phyloP scores from a whole-genome alignment of 1,284 basidiomycete genomes.

The Calocybe gambosa region DNA sequence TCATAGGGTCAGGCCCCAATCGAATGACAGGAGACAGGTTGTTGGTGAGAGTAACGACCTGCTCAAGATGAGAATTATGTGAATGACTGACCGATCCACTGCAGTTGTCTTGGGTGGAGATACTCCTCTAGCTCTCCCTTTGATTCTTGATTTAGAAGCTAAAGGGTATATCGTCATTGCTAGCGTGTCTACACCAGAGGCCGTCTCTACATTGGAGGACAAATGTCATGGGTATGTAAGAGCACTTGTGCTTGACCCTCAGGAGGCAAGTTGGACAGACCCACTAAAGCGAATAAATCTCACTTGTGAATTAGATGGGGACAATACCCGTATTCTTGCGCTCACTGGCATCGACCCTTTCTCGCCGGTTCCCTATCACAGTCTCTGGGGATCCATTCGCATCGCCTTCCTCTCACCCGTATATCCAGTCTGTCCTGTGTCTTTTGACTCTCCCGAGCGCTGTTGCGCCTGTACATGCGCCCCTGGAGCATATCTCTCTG shows the following conservation, averaged over 20 bases:
- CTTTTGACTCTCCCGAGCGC: constrained; percentile 53
- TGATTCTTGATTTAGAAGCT: constrained; percentile 66
- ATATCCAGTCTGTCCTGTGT: constrained; percentile 67
- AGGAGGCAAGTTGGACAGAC: constrained; percentile 43
- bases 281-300: constrained; percentile 5
- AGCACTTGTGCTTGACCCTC: constrained; percentile 72
- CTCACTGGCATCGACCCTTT: constrained; percentile 69
- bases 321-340: constrained; percentile 71
- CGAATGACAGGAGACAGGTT: constrained; percentile 55
- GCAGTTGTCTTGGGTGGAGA: constrained; percentile 79
- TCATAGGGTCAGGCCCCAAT: constrained; percentile 27
- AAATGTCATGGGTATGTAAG: constrained; percentile 67
- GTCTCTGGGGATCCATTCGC: constrained; percentile 73
- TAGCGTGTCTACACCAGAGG: constrained; percentile 63
- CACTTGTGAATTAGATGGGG: constrained; percentile 43
- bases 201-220: constrained; percentile 56
- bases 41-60: constrained; percentile 48
- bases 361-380: constrained; percentile 75
- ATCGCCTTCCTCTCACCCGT: constrained; percentile 53
- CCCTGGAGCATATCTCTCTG: constrained; percentile 67
- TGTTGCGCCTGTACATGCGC: constrained; percentile 39
- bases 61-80: not conserved
- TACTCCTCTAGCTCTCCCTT: constrained; percentile 56
- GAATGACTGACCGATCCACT: constrained; percentile 10
- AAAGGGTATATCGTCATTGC: constrained; percentile 77